Conservation (phyloP, 2,329 filamentous ascomycete species). For the Fusarium proliferatum region DNA sequence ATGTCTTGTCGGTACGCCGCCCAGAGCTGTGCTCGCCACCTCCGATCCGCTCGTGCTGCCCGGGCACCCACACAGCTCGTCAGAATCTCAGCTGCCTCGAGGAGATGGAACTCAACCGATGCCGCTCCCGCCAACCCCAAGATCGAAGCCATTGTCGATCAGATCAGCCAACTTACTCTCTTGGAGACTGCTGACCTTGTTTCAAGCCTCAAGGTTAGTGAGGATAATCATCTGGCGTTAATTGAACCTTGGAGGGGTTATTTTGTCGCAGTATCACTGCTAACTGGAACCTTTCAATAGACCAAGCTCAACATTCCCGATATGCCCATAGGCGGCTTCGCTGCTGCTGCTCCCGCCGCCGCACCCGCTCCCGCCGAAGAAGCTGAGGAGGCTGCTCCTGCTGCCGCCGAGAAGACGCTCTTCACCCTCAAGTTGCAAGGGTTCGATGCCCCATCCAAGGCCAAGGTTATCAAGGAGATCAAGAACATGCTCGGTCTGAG, state of each 20-base stretch:
- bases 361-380: conserved; percentile 75
- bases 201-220: conserved; percentile 85
- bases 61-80: conserved; percentile 60
- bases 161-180: conserved; percentile 98
- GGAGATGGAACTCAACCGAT: conserved; percentile 91
- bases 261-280: conserved; percentile 3
- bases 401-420: conserved; percentile 93
- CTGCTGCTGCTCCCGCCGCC: conserved; percentile 72
- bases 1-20: conserved; percentile 72
- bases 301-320: conserved; percentile 97
- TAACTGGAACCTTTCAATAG: conserved; percentile 59
- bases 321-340: conserved; percentile 92
- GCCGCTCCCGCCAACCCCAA: conserved; percentile 80
- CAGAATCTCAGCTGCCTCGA: conserved; percentile 61
- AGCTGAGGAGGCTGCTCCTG: conserved; percentile 87
- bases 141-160: conserved; percentile 93
- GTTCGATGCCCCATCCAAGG: conserved; percentile 89
- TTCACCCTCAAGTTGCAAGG: conserved; percentile 96
- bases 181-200: conserved; percentile 98
- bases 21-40: conserved; percentile 72
- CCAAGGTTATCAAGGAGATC: conserved; percentile 99
- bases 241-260: conserved; percentile 18
- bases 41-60: conserved; percentile 62
- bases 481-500: conserved; percentile 95
- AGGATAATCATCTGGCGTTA: conserved; percentile 36